A percentile compares a stretch with the other conserved stretches of the same genome.
phyloP scores from a whole-genome alignment of 139 green algal species.

The Klebsormidium nitens region DNA sequence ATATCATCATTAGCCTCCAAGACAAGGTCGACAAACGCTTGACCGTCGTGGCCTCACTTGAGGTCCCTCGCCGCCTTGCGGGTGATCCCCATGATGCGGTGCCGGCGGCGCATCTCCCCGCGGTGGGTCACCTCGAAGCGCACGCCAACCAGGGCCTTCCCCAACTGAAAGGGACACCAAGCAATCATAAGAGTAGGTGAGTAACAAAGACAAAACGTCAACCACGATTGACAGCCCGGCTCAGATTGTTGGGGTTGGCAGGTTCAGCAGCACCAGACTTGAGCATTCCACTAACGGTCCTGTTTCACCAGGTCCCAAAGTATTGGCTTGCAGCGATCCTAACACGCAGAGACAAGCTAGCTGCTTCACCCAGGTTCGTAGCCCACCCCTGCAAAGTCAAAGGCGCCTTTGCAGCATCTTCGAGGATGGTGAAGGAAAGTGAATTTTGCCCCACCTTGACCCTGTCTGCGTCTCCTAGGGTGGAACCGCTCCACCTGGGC shows the following conservation, averaged over 20 bases:
- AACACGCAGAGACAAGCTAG: too few species aligned
- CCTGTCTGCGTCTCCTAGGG: slow-evolving; percentile 5
- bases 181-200: not conserved
- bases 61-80: not conserved
- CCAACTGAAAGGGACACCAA: not conserved
- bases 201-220: not conserved
- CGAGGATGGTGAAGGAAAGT: too few species aligned
- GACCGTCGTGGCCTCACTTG: not conserved
- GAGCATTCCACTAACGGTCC: too few species aligned
- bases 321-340: too few species aligned
- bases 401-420: too few species aligned
- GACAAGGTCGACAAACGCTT: too few species aligned
- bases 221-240: not conserved
- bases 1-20: too few species aligned
- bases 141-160: slow-evolving; percentile 1
- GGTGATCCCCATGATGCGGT: slow-evolving; percentile 7
- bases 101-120: slow-evolving; percentile 9
- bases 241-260: not conserved
- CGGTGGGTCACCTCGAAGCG: slow-evolving; percentile 19
- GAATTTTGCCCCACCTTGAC: not conserved
- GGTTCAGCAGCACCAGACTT: too few species aligned
- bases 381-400: too few species aligned
- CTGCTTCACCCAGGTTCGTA: too few species aligned
- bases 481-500: slow-evolving; percentile 7
- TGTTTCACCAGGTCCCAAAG: too few species aligned